A percentile compares a stretch with the other conserved stretches of the same genome.
These are phyloP conservation scores for Penicillium pulvis DNA, from an alignment of 495 filamentous ascomycete genomes.

Conservation along the genomic window DNA sequence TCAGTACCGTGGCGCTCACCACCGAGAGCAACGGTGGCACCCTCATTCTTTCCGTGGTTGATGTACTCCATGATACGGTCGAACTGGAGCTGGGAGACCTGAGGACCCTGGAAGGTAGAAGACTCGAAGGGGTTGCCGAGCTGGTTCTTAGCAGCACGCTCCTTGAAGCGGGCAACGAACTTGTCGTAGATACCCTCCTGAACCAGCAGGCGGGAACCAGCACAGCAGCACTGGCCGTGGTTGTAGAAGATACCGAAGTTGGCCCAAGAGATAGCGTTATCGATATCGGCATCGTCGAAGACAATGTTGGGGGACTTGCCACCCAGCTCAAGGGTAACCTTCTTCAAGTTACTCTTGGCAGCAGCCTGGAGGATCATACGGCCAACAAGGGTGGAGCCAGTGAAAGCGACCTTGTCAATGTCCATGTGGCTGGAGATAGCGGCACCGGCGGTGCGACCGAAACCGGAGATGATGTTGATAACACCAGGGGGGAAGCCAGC, in stretches of 20 bases:
- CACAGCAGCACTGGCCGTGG: conserved; percentile 98
- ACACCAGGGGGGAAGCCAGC: conserved; percentile 97
- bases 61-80: conserved; percentile 99
- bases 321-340: conserved; percentile 97
- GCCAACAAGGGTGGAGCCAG: conserved; percentile 88
- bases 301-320: conserved; percentile 99
- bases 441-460: conserved; percentile 87
- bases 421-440: conserved; percentile 95
- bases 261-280: conserved; percentile 95
- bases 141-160: conserved; percentile 76
- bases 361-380: conserved; percentile 95
- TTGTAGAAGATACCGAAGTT: conserved; percentile 99
- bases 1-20: conserved; percentile 86
- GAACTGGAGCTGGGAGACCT: conserved; percentile 92
- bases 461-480: conserved; percentile 91
- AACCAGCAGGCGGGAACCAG: conserved; percentile 92
- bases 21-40: conserved; percentile 82
- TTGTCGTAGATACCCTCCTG: conserved; percentile 96
- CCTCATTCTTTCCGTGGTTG: conserved; percentile 80
- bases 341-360: conserved; percentile 94
- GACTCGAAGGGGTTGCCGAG: conserved; percentile 89
- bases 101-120: conserved; percentile 95
- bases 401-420: conserved; percentile 98
- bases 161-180: conserved; percentile 87
- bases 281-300: conserved; percentile 93